A percentile compares a stretch with the other conserved stretches of the same genome.
Conservation (phyloP, 768 basidiomycete genomes). For the Russula compacta region DNA sequence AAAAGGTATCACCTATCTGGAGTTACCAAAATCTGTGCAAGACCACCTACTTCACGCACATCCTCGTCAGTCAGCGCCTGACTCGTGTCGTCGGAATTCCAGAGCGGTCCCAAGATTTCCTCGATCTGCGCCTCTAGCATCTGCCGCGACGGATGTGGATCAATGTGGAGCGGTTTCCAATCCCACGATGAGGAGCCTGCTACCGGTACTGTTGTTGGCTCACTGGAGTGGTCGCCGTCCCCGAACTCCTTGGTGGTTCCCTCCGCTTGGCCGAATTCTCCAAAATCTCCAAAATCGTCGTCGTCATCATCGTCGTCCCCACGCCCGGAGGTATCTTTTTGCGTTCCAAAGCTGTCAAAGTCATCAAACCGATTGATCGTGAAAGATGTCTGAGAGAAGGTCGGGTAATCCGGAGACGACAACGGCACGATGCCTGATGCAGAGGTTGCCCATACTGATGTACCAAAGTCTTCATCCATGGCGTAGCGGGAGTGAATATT, state of each 20-base stretch:
- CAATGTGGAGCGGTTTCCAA: slow-evolving; percentile 57
- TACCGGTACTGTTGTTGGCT: slow-evolving; percentile 30
- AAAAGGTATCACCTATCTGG: slow-evolving; percentile 52
- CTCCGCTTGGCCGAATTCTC: slow-evolving; percentile 69
- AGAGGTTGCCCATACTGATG: slow-evolving; percentile 62
- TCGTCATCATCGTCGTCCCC: slow-evolving; percentile 43
- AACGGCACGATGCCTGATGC: slow-evolving; percentile 17
- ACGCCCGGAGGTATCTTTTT: slow-evolving; percentile 30
- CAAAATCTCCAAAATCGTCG: slow-evolving; percentile 83
- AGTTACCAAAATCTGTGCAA: slow-evolving; percentile 68
- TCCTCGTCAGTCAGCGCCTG: slow-evolving; percentile 55
- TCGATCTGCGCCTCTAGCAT: slow-evolving; percentile 56
- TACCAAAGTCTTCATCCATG: slow-evolving; percentile 69
- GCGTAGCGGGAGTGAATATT: neutral
- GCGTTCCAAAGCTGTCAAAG: slow-evolving; percentile 51
- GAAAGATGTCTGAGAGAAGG: slow-evolving; percentile 20
- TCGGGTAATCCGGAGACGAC: slow-evolving; percentile 8
- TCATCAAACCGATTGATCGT: slow-evolving; percentile 33
- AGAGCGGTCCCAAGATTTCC: slow-evolving; percentile 56
- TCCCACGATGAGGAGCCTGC: slow-evolving; percentile 35
- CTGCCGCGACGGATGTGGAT: slow-evolving; percentile 51
- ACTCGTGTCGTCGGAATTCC: slow-evolving; percentile 43
- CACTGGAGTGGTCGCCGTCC: slow-evolving; percentile 30
- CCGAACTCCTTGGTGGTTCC: slow-evolving; percentile 29
- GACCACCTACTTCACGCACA: slow-evolving; percentile 72